Percentiles rank a stretch among this genome's conserved stretches.
Conservation (phyloP, 805 yeast genomes). For the Ascoidea rubescens region DNA sequence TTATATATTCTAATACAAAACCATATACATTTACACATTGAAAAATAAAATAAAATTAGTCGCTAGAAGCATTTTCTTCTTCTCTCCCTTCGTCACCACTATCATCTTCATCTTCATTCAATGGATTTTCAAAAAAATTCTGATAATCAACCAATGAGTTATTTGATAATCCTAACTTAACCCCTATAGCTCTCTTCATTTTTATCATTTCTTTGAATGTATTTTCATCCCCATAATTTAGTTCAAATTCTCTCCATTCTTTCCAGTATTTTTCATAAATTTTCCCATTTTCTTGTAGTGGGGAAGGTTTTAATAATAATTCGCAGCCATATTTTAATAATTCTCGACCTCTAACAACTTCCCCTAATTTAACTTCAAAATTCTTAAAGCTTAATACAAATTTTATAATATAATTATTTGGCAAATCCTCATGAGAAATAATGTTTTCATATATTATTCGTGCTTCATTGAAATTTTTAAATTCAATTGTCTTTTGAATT, state of each 20-base stretch:
- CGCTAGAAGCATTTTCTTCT: no score
- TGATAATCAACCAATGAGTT: background rate
- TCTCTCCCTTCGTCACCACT: no score
- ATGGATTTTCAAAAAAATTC: no score
- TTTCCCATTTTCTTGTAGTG: slow-evolving; percentile 1
- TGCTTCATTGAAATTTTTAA: slow-evolving; percentile 1
- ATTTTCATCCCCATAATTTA: slow-evolving; percentile 53
- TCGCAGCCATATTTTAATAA: slow-evolving; percentile 43
- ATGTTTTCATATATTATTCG: slow-evolving; percentile 4
- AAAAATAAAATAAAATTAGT: no score
- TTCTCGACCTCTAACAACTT: slow-evolving; percentile 47
- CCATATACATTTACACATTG: no score
- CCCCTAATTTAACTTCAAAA: slow-evolving; percentile 39
- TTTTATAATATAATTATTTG: slow-evolving; percentile 25
- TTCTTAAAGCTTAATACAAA: slow-evolving; percentile 40
- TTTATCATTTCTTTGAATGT: slow-evolving; percentile 65
- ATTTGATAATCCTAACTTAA: background rate
- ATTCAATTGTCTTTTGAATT: background rate
- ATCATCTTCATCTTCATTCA: no score
- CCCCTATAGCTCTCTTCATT: slow-evolving; percentile 29
- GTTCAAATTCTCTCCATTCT: slow-evolving; percentile 64
- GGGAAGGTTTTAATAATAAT: slow-evolving; percentile 1
- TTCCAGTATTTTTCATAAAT: slow-evolving; percentile 35
- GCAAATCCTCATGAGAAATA: slow-evolving; percentile 20
- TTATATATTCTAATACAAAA: no score